Base-by-base conservation (phyloP, 257 asterid genomes). In the Anisodus tanguticus region DNA sequence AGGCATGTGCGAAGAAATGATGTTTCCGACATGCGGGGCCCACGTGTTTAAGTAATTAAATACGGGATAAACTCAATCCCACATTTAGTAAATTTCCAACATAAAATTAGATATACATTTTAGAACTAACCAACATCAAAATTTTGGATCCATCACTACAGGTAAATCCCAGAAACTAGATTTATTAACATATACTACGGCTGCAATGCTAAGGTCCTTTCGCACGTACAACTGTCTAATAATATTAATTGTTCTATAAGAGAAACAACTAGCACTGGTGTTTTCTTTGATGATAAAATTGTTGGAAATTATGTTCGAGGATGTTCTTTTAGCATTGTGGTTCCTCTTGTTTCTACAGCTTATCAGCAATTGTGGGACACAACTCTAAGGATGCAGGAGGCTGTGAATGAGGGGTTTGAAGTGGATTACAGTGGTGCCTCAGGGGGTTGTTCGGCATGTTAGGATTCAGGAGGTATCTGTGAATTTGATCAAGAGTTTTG, bases 321-420 rank as follows among this genome's bases (percentile, higher is more conserved):
- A 64, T 82, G 85, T 41, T 17, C 6, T 3, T 31, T 51, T 9
- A 35, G 54, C 8, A 15, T 69, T 0, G 45, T 16, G n/a, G 85
- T 55, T 83, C 81, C 81, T 4, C 57, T 83, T 69, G 58, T 68
- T 59, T 54, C 45, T 37, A 43, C 54, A n/a, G 71, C 81, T 68
- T 83, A 83, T 54, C 3, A 15, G 71, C 69, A 69, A 10, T 58
- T 83, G 26, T 51, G 68, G 81, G 43, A 54, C 19, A 15, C 69
- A n/a, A 83, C 58, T 11, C 71, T 83, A 16, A 53, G 43, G 47
- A 8, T 83, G 80, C 9, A 53, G 45, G 41, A 39, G 15, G 85
- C 81, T 54, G 10, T 83, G 35, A 54, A 49, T 9, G 45, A 53
- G 70, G 85, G 85, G 15, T 69, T 68, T 54, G 85, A 83, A 8